Percentiles rank a stretch among this genome's conserved stretches.
phyloP scores from a whole-genome alignment of 2,329 filamentous ascomycete species.

The Fusarium musae region DNA sequence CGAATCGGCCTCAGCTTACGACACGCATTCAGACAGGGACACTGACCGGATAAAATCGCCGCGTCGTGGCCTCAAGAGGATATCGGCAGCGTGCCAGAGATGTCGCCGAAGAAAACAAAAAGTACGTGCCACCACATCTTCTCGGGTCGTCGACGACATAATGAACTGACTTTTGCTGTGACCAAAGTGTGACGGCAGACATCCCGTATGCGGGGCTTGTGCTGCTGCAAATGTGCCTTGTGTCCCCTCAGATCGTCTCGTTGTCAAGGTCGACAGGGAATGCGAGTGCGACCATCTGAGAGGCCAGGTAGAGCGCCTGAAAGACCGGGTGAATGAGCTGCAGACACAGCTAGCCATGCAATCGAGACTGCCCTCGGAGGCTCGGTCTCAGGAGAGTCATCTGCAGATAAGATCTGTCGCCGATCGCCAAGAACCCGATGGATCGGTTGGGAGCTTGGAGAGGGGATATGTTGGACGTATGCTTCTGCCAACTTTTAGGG shows the following conservation, averaged over 20 bases:
- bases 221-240: slow-evolving; percentile 25
- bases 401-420: background rate
- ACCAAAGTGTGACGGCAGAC: slow-evolving; percentile 35
- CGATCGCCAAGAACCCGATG: slow-evolving; percentile 10
- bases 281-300: slow-evolving; percentile 37
- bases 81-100: slow-evolving; percentile 36
- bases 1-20: slow-evolving; percentile 13
- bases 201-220: slow-evolving; percentile 37
- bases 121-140: slow-evolving; percentile 1
- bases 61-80: slow-evolving; percentile 35
- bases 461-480: slow-evolving; percentile 33
- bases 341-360: slow-evolving; percentile 23
- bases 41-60: slow-evolving; percentile 12
- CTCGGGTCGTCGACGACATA: background rate
- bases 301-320: slow-evolving; percentile 27
- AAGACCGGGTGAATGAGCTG: slow-evolving; percentile 26
- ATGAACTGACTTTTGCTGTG: background rate
- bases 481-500: slow-evolving; percentile 36
- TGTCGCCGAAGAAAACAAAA: slow-evolving; percentile 41
- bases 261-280: slow-evolving; percentile 31
- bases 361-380: background rate
- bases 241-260: slow-evolving; percentile 38
- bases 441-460: slow-evolving; percentile 21
- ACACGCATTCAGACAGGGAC: slow-evolving; percentile 19
- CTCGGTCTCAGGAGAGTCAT: background rate